These are phyloP conservation scores for Avicennia marina DNA, from an alignment of 257 asterid species.

Conservation along the genomic window DNA sequence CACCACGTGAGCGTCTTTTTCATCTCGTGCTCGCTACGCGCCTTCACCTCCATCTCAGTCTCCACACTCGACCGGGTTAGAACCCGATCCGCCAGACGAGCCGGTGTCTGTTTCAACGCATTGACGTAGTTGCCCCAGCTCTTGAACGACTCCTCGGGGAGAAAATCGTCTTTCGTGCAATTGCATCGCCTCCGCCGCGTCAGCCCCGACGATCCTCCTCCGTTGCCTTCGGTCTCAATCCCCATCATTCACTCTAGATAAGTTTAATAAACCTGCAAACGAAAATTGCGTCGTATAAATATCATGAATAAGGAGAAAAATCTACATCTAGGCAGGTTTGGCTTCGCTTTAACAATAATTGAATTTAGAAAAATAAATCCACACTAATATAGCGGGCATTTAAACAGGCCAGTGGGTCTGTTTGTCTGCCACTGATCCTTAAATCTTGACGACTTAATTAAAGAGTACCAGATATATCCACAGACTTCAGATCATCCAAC, in stretches of 20 bases:
- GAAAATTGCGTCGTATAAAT: neutral
- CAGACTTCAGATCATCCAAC: too few species aligned
- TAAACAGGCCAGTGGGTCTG: too few species aligned
- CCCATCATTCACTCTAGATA: constrained; percentile 23
- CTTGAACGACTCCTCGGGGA: constrained; percentile 68
- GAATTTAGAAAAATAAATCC: too few species aligned
- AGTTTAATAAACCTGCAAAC: constrained; percentile 2
- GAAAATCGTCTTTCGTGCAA: constrained; percentile 54
- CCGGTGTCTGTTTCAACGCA: constrained; percentile 51
- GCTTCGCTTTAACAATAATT: too few species aligned
- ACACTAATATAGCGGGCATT: too few species aligned
- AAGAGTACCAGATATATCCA: too few species aligned
- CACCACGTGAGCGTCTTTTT: constrained; percentile 14
- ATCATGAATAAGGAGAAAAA: too few species aligned
- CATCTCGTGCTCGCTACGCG: constrained; percentile 51
- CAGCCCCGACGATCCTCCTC: constrained; percentile 13
- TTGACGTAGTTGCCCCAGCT: constrained; percentile 44
- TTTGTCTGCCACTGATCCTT: too few species aligned
- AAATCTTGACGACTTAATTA: too few species aligned
- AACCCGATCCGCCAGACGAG: constrained; percentile 41
- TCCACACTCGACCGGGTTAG: constrained; percentile 39
- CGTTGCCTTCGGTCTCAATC: constrained; percentile 13
- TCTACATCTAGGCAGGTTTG: too few species aligned
- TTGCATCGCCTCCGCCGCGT: constrained; percentile 29
- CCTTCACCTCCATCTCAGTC: constrained; percentile 47